A percentile compares a stretch with the other conserved stretches of the same genome.
phyloP scores from a whole-genome alignment of 169 alveolate genomes.

The Plasmodium coatneyi region DNA sequence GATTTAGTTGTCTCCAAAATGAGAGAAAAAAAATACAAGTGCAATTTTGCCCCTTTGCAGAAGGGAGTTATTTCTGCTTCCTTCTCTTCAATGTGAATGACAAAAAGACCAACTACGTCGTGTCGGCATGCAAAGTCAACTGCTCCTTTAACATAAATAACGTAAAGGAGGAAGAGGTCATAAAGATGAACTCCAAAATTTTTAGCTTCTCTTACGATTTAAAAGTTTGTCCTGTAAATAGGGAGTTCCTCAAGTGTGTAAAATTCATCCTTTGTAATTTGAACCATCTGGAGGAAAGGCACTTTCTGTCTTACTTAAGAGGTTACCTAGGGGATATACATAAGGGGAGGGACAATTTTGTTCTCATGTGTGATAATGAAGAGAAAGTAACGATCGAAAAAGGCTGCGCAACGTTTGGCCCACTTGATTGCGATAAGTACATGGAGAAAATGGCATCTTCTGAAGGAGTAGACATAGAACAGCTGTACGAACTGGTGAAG shows the following conservation, averaged over 20 bases:
- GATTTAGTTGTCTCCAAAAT: constrained; percentile 6
- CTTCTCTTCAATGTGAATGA: constrained; percentile 29
- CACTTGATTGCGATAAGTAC: background rate
- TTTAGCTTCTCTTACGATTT: constrained; percentile 2
- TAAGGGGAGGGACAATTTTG: background rate
- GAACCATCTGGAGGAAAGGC: constrained; percentile 1
- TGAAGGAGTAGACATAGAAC: background rate
- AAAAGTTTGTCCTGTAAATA: constrained; percentile 38
- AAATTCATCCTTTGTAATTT: constrained; percentile 29
- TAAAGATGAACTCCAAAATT: constrained; percentile 17
- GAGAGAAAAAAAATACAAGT: constrained; percentile 15
- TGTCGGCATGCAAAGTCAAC: constrained; percentile 51
- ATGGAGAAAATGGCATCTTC: background rate
- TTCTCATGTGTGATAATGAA: constrained; percentile 8
- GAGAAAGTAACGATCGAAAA: background rate
- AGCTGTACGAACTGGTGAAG: constrained; percentile 20
- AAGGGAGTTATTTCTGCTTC: constrained; percentile 56
- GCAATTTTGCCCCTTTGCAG: constrained; percentile 62
- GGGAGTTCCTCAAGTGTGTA: constrained; percentile 35
- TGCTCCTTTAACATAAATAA: constrained; percentile 49
- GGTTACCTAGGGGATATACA: constrained; percentile 18
- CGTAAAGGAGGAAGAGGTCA: constrained; percentile 47
- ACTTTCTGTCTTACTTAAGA: constrained; percentile 20
- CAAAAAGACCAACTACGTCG: constrained; percentile 17
- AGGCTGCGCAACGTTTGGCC: background rate